phyloP scores from a whole-genome alignment of 108 stramenopile genomes.

The Schizochytrium sp. region DNA sequence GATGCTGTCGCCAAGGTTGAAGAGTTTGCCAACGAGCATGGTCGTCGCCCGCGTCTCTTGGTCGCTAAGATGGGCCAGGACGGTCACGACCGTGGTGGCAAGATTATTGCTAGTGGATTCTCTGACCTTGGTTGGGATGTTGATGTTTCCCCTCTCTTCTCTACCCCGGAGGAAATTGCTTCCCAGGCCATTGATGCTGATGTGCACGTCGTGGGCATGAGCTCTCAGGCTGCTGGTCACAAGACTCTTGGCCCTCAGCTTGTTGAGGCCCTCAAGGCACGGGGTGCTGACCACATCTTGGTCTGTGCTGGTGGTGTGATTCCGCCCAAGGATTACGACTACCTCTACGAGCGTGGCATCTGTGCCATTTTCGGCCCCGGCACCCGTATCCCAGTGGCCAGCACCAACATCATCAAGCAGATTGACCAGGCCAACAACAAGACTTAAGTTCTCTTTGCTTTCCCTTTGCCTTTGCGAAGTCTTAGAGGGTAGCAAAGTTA shows the following conservation, averaged over 20 bases:
- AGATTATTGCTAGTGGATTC: conserved; percentile 96
- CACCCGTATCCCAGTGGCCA: conserved; percentile 90
- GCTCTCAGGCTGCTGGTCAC: conserved; percentile 95
- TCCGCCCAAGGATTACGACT: conserved; percentile 76
- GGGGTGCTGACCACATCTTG: conserved; percentile 85
- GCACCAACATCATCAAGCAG: conserved; percentile 78
- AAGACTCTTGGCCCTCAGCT: conserved; percentile 93
- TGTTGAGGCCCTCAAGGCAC: conserved; percentile 83
- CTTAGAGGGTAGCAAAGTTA: too few relatives aligned
- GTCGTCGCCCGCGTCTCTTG: conserved; percentile 94
- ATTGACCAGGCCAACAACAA: neutral
- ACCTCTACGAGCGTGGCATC: conserved; percentile 84
- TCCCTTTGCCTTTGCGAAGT: too few relatives aligned
- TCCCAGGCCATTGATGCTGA: conserved; percentile 93
- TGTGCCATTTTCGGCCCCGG: conserved; percentile 95
- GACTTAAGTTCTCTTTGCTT: too few relatives aligned
- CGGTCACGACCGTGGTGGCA: conserved; percentile 98
- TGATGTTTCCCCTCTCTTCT: conserved; percentile 96
- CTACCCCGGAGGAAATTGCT: conserved; percentile 95
- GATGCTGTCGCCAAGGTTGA: conserved; percentile 82
- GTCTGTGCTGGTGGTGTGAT: conserved; percentile 97
- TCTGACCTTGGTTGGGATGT: conserved; percentile 93
- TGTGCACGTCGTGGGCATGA: conserved; percentile 96
- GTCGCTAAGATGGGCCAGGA: conserved; percentile 99
- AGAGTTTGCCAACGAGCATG: conserved; percentile 87